Base-by-base conservation (phyloP, 768 basidiomycete species). In the Calocybe cyanea region DNA sequence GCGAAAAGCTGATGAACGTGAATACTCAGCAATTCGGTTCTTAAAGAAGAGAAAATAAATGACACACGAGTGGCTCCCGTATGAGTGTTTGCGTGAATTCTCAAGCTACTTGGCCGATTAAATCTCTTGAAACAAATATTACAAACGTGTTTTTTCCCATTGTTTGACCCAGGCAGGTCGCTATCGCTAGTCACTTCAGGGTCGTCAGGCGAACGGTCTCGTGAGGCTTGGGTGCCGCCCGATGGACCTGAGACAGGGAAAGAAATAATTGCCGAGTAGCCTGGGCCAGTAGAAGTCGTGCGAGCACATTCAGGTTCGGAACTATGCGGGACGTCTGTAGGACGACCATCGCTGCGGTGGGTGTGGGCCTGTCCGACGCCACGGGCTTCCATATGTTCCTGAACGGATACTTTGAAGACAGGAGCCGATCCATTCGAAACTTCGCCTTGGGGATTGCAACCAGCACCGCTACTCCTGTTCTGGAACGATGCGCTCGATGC, bases 11-110 rank as follows among this genome's bases (percentile, higher is more conserved):
- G 33, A 14, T 2, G 85, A 35, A 19, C 31, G 51, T 50, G 23
- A 42, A 9, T 18, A 42, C 4, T 46, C 35, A 31, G 48, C 11
- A 13, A 36, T 28, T 40, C 28, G 33, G 28, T 17, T 45, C 30
- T 30, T n/a, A 37, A 36, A 33, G 38, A 7, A 15, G 43, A 7
- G 31, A 47, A 21, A 25, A 49, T n/a, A 33, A 38, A 49, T 25
- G 40, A 69, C 81, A 59, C 58, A 85, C 83, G 83, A 49, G 79
- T 83, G 15, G 72, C 80, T 10, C 83, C 83, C 3, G 81, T 83
- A 57, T 85, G 83, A 1, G 80, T 83, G 55, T 83, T 83, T 39
- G 77, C 69, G 57, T 84, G 83, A 33, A 83, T 83, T 20, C 73
- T 66, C 38, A 85, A 67, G 58, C 81, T 83, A 51, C 80, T 81